A percentile compares a stretch with the other conserved stretches of the same genome.
Conservation (phyloP, 352 stramenopile species). For the Pythium aphanidermatum region DNA sequence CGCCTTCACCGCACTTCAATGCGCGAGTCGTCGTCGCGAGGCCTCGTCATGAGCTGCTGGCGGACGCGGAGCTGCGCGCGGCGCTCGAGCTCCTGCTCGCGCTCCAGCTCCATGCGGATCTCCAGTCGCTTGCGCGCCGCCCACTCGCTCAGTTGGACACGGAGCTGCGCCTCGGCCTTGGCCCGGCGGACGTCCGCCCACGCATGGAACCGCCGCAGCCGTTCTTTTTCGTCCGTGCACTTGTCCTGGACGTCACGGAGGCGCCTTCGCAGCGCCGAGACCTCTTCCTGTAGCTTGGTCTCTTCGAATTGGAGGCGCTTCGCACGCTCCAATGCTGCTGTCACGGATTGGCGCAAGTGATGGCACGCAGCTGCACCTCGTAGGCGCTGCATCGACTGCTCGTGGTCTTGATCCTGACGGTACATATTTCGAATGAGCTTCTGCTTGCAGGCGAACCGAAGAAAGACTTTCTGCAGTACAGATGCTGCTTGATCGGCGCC, state of each 20-base stretch:
- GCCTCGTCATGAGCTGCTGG: slow-evolving; percentile 5
- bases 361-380: no score
- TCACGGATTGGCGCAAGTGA: neutral
- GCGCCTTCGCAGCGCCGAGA: slow-evolving; percentile 26
- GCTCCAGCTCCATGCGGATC: slow-evolving; percentile 61
- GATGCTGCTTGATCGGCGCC: neutral
- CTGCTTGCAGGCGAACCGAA: no score
- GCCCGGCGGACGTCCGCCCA: slow-evolving; percentile 35
- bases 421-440: no score
- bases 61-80: slow-evolving; percentile 25
- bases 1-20: neutral
- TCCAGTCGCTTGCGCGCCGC: slow-evolving; percentile 38
- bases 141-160: slow-evolving; percentile 30
- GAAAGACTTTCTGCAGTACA: neutral
- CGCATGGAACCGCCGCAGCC: slow-evolving; percentile 36
- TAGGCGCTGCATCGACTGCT: no score
- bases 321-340: neutral
- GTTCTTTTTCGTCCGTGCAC: slow-evolving; percentile 32
- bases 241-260: slow-evolving; percentile 22
- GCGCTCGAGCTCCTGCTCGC: slow-evolving; percentile 44
- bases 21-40: no score
- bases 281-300: slow-evolving; percentile 14
- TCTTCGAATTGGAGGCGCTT: slow-evolving; percentile 31
- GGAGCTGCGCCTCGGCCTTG: slow-evolving; percentile 41
- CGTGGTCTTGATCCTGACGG: no score